Evolutionary conservation across 208 protist genomes (phyloP), one percentile per base, ranked within the genome.

Genomic region (Wallacemonas sp.): DNA sequence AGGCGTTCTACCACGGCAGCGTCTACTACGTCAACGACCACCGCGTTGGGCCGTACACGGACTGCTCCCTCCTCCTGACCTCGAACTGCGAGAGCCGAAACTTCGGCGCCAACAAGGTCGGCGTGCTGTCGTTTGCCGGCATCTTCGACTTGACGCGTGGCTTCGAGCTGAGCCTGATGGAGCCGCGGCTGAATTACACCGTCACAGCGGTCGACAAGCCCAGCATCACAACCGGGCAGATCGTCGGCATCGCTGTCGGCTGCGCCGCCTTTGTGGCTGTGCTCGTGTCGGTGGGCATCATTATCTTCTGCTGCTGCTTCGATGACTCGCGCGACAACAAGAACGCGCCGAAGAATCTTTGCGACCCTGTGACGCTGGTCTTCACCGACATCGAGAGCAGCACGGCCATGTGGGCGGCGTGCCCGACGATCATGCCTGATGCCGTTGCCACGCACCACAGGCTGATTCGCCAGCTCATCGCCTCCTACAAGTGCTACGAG

Each of bases 341-440:
- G 39, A 63, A 70, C 49, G 81, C 81, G 1, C 84, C 76, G 24
- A 88, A 83, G 70, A 61, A 82, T 16, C 26, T 5, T 14, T 21
- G 24, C 6, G 65, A 74, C 21, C 80, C 79, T 24, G 74, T 88
- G 41, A 85, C 85, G 30, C 74, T 94, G 6, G 32, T 90, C 41
- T 92, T 94, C 71, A 92, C 85, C 26, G 88, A 92, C 68, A 80
- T 92, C 58, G 80, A 92, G 72, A 83, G 80, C 76, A 90, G 80
- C 74, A 92, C 88, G 21, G 85, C 80, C 39, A 58, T 94, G 69
- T 94, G 88, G 85, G 83, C 80, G 14, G 72, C 61, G 46, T 41
- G 69, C 38, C 80, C 88, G 44, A 55, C 73, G 57, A 49, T 62
- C 54, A 94, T 94, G 88, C 39, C 72, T 2, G 77, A 83, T 26